These are phyloP conservation scores for Daldinia grandis DNA, from an alignment of 495 filamentous ascomycete species.

Conservation along the genomic window DNA sequence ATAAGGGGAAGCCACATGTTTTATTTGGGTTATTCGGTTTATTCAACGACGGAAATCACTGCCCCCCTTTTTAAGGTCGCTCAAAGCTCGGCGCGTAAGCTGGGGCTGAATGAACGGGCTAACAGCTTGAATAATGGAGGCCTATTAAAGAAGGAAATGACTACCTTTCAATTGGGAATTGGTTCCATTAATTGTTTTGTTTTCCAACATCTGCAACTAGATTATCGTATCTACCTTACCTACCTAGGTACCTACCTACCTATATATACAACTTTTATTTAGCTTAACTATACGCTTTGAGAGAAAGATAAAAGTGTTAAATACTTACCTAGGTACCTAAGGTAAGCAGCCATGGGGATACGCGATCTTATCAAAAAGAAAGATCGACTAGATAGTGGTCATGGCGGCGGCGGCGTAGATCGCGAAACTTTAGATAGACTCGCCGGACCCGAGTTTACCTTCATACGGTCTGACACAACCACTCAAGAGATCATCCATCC, in stretches of 20 bases:
- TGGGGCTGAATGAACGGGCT: constrained; percentile 30
- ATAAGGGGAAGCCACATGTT: constrained; percentile 5
- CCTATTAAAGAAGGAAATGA: constrained; percentile 34
- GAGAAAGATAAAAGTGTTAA: background rate
- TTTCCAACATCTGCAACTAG: background rate
- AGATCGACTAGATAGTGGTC: constrained; percentile 59
- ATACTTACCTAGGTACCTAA: background rate
- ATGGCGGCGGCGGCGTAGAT: constrained; percentile 48
- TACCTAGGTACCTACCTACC: no score
- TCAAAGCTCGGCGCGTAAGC: constrained; percentile 33
- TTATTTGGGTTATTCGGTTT: background rate
- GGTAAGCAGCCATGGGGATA: constrained; percentile 66
- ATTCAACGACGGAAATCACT: background rate
- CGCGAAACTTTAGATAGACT: constrained; percentile 44
- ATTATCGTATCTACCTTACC: background rate
- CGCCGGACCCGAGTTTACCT: constrained; percentile 74
- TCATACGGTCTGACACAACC: constrained; percentile 84
- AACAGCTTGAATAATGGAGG: constrained; percentile 31
- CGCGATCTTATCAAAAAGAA: constrained; percentile 79
- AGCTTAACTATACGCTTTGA: background rate
- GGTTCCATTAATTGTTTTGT: constrained; percentile 6
- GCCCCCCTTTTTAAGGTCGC: constrained; percentile 3
- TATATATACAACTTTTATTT: background rate
- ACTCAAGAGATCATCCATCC: constrained; percentile 79
- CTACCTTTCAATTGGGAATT: background rate